Percentiles rank a stretch among this genome's conserved stretches.
Evolutionary conservation across 2,329 filamentous ascomycete genomes (phyloP).

Genomic region (Chalaropsis ovoidea): DNA sequence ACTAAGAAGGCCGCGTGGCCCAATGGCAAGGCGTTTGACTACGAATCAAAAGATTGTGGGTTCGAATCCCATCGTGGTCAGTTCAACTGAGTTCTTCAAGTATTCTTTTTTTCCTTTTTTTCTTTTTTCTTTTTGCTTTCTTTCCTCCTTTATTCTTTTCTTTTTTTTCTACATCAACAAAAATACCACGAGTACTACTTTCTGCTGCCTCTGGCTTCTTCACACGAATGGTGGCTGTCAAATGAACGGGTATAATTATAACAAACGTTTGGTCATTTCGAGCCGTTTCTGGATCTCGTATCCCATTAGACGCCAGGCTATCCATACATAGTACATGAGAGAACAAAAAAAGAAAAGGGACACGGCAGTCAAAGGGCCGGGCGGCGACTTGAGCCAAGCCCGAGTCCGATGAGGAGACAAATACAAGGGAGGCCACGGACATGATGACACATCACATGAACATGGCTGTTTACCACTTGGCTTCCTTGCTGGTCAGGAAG

Average conservation of each 20-base stretch:
- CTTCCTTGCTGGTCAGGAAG: conserved; percentile 47
- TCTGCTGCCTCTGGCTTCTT: background rate
- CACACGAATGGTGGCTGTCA: background rate
- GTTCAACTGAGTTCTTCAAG: background rate
- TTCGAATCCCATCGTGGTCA: conserved; percentile 25
- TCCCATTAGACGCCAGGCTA: background rate
- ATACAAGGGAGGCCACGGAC: background rate
- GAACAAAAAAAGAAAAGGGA: conserved; percentile 3
- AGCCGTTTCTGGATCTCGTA: background rate
- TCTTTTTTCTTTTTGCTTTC: background rate
- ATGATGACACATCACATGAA: background rate
- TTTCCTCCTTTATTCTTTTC: background rate
- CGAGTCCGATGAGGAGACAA: background rate
- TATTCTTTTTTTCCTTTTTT: conserved; percentile 4
- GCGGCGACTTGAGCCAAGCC: background rate
- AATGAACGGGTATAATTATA: background rate
- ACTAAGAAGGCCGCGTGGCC: conserved; percentile 21
- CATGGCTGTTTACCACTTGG: conserved; percentile 44
- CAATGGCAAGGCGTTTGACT: conserved; percentile 25
- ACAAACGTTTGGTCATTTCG: background rate
- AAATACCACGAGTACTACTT: no score
- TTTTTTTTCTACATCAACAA: background rate
- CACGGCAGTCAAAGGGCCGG: background rate
- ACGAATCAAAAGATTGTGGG: conserved; percentile 25
- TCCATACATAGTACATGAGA: background rate